Conservation (phyloP, 805 yeast species). For the Deakozyma indianensis region DNA sequence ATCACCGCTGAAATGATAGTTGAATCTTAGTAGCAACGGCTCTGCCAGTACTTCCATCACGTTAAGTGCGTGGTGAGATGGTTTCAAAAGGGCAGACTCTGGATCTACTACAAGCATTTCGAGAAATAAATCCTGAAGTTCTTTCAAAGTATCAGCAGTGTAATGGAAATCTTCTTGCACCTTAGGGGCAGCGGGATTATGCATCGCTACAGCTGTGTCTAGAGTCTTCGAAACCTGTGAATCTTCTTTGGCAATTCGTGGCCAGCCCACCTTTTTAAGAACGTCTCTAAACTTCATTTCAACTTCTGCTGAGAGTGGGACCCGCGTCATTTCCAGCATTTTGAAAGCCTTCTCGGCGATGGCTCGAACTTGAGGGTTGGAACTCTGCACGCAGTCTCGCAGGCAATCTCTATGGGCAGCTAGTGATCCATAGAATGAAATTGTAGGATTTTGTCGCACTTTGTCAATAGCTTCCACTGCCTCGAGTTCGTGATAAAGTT, state of each 20-base stretch:
- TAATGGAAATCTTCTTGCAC: not conserved
- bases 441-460: too few relatives aligned
- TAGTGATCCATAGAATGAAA: too few relatives aligned
- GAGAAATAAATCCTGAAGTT: not conserved
- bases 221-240: not conserved
- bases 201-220: not conserved
- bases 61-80: conserved; percentile 9
- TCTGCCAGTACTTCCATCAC: conserved; percentile 32
- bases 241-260: not conserved
- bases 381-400: too few relatives aligned
- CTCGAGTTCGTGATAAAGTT: too few relatives aligned
- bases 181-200: not conserved
- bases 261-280: not conserved
- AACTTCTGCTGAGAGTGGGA: not conserved
- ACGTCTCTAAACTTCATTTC: not conserved
- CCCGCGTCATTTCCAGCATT: not conserved
- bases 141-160: not conserved
- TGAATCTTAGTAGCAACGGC: conserved; percentile 36
- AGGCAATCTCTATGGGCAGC: too few relatives aligned
- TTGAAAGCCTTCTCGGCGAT: not conserved
- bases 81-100: not conserved
- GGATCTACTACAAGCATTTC: not conserved
- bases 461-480: too few relatives aligned
- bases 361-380: not conserved
- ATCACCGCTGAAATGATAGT: conserved; percentile 44